phyloP scores from a whole-genome alignment of 495 filamentous ascomycete genomes.

The Hypoxylon subgilvum region DNA sequence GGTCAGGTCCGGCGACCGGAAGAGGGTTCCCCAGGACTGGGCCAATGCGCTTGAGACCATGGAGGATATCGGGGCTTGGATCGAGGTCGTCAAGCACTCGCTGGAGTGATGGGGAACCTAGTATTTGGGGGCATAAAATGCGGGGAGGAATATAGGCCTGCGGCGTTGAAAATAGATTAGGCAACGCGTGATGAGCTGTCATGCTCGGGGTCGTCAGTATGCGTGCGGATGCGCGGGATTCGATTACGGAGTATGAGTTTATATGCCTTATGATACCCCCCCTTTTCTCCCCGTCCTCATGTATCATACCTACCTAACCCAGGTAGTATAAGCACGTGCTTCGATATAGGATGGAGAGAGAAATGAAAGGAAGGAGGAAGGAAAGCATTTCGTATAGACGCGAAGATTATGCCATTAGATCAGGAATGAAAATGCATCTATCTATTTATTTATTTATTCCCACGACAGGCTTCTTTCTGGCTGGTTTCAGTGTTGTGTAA shows the following conservation, averaged over 20 bases:
- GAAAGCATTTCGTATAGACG: too few species aligned
- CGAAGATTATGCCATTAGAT: too few species aligned
- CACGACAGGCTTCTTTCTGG: too few species aligned
- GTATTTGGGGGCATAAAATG: neutral
- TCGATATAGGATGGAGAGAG: neutral
- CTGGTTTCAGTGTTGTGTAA: too few species aligned
- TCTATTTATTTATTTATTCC: too few species aligned
- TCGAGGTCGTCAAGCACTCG: conserved; percentile 31
- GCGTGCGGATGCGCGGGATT: neutral
- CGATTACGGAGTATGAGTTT: neutral
- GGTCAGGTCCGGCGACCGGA: neutral
- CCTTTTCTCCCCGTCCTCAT: neutral
- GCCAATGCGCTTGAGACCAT: conserved; percentile 33
- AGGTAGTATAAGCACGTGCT: too few species aligned
- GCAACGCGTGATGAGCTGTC: too few species aligned
- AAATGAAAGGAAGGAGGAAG: neutral
- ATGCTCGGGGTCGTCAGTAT: neutral
- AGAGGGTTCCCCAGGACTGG: conserved; percentile 19
- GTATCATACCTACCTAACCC: neutral
- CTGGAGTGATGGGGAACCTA: conserved; percentile 18
- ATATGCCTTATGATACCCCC: conserved; percentile 22
- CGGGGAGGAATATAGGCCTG: too few species aligned
- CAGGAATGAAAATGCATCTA: too few species aligned
- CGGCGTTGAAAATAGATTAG: too few species aligned
- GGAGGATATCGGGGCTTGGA: conserved; percentile 39